phyloP scores from a whole-genome alignment of 2,329 filamentous ascomycete species.

The Paramyrothecium roridum region DNA sequence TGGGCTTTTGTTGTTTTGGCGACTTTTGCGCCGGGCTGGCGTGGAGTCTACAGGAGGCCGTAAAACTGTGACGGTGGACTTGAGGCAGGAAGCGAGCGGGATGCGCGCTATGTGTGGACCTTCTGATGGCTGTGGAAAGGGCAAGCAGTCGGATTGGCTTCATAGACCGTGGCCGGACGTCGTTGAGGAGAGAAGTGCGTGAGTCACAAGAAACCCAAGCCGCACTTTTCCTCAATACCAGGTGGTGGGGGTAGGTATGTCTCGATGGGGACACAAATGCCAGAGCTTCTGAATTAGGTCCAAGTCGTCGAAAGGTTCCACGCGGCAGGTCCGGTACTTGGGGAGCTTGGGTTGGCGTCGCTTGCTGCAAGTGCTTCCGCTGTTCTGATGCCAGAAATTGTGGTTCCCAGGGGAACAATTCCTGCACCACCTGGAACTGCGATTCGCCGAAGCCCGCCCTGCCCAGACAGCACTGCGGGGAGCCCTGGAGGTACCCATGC shows the following conservation, averaged over 20 bases:
- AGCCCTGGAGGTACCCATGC: not conserved
- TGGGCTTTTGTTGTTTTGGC: conserved; percentile 19
- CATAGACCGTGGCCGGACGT: conserved; percentile 16
- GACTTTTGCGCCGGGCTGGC: conserved; percentile 22
- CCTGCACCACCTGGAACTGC: not conserved
- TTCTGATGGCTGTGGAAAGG: conserved; percentile 5
- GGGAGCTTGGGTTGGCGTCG: not conserved
- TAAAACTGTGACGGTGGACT: conserved; percentile 20
- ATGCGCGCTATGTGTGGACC: conserved; percentile 5
- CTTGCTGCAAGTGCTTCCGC: not conserved
- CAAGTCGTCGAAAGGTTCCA: not conserved
- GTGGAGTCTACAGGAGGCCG: conserved; percentile 22
- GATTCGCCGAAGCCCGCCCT: not conserved
- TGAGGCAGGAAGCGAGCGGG: conserved; percentile 11
- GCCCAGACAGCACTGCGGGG: not conserved
- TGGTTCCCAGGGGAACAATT: not conserved
- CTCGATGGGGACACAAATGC: not conserved
- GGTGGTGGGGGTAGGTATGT: conserved; percentile 13
- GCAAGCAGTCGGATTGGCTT: conserved; percentile 17
- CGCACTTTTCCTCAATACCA: conserved; percentile 13
- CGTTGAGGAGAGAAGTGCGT: conserved; percentile 14
- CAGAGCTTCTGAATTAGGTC: not conserved
- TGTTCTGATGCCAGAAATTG: not conserved
- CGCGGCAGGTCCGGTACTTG: not conserved
- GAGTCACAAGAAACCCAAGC: conserved; percentile 20